A percentile compares a stretch with the other conserved stretches of the same genome.
Evolutionary conservation across 306 rosid species (phyloP).

Genomic region (Mimosa pudica): DNA sequence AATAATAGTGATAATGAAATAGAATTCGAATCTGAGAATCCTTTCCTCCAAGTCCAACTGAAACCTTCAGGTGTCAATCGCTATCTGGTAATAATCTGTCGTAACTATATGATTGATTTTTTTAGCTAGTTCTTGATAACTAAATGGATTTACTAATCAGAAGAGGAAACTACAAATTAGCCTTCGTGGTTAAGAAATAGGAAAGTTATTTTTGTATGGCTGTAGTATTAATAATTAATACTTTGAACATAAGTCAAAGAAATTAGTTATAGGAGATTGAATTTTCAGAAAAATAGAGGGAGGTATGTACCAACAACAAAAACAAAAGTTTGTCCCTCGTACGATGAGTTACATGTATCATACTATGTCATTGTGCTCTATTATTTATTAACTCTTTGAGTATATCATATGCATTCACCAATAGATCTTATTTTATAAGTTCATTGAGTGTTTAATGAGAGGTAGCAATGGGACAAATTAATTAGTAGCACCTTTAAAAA

Average conservation of each 20-base stretch:
- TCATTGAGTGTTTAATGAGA: no score
- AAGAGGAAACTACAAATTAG: not conserved
- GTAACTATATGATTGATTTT: not conserved
- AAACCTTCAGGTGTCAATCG: not conserved
- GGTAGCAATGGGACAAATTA: no score
- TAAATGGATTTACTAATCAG: not conserved
- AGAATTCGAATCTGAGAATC: not conserved
- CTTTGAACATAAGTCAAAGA: not conserved
- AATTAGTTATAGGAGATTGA: not conserved
- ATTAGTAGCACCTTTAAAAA: no score
- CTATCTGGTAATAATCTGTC: not conserved
- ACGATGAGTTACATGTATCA: no score
- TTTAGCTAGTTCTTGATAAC: not conserved
- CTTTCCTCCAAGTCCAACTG: slow-evolving; percentile 8
- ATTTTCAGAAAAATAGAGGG: not conserved
- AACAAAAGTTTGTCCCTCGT: no score
- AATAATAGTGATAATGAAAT: not conserved
- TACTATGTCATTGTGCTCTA: no score
- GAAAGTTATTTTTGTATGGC: not conserved
- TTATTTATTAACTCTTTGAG: not conserved
- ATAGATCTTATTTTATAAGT: no score
- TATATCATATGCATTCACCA: not conserved
- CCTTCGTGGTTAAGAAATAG: not conserved
- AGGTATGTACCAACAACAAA: no score
- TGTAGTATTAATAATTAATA: not conserved